These are phyloP conservation scores for Tylopilus vinaceipallidus DNA, from an alignment of 768 basidiomycete genomes.

Conservation along the genomic window DNA sequence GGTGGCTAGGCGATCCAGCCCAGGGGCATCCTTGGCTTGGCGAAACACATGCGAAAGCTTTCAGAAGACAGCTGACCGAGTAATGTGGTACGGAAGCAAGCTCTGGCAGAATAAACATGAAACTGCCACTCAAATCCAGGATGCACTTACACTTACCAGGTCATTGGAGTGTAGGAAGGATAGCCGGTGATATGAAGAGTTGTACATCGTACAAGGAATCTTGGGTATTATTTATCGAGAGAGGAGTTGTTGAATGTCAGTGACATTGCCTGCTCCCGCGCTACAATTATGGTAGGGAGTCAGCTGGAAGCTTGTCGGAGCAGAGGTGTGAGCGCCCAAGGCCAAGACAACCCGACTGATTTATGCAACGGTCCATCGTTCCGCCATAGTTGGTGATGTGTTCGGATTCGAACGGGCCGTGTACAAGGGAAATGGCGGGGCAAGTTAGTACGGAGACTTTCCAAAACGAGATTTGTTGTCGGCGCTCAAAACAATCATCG, in stretches of 20 bases:
- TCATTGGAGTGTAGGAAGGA: conserved; percentile 9
- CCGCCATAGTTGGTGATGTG: not conserved
- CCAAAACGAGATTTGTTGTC: conserved; percentile 22
- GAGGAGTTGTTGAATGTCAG: not conserved
- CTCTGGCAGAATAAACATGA: not conserved
- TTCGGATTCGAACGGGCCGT: too few species aligned
- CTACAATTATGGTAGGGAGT: not conserved
- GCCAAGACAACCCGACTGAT: too few species aligned
- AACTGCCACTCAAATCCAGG: not conserved
- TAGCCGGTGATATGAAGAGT: not conserved
- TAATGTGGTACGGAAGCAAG: conserved; percentile 6
- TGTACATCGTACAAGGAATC: not conserved
- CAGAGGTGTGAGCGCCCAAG: not conserved
- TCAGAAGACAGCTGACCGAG: conserved; percentile 1
- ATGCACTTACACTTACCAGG: conserved; percentile 8
- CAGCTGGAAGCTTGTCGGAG: not conserved
- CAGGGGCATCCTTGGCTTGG: not conserved
- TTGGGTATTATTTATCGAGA: not conserved
- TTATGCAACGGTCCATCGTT: too few species aligned
- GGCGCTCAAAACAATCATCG: not conserved
- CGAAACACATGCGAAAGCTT: conserved; percentile 3
- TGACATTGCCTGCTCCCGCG: not conserved
- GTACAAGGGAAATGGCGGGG: too few species aligned
- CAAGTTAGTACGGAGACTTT: conserved; percentile 10
- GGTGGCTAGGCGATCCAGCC: too few species aligned